Evolutionary conservation across 805 yeast species (phyloP), one percentile per base, ranked within the genome.

Genomic region (Candida nemodendra): DNA sequence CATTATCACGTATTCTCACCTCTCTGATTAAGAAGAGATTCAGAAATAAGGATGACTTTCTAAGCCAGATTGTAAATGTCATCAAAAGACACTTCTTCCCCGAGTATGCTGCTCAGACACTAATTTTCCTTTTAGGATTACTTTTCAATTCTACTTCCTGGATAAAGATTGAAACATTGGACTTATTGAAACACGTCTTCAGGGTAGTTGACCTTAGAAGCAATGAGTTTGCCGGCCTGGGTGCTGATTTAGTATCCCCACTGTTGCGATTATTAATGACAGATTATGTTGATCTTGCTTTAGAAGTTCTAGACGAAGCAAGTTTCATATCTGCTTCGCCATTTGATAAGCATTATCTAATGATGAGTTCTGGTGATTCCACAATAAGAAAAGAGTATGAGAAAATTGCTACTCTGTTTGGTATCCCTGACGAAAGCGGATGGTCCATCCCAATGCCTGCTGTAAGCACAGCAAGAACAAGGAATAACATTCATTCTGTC

Each of bases 381-480:
- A 76, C 86, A 7, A 70, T 84, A 49, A 78, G 84, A 50, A 85
- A 83, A 46, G 95, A 86, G 47, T 84, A 83, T 55, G 96, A 85
- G 48, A 81, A 78, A 49, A 82, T 93, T 3, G 89, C 93, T 0
- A 88, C 97, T 0, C 66, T 93, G 38, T 95, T 89, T 66, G 99
- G 99, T 12, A 81, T 91, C 17, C 98, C 99, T 0, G 91, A 85
- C 44, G 95, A 86, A 9, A 80, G 84, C 53, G 99, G 99, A 1
- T 93, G 99, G 99, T 82, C 96, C 0, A 80, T 95, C 34, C 95
- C 98, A 2, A 84, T 86, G 91, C 96, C 99, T 2, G 86, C 91
- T 0, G 79, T 88, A 29, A 82, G 93, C 2, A 88, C 96, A 0
- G 84, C 95, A 0, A 76, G 85, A 12, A 86, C 98, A 1, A 69